These are phyloP conservation scores for Zalerion maritima DNA, from an alignment of 495 filamentous ascomycete genomes.

Conservation along the genomic window DNA sequence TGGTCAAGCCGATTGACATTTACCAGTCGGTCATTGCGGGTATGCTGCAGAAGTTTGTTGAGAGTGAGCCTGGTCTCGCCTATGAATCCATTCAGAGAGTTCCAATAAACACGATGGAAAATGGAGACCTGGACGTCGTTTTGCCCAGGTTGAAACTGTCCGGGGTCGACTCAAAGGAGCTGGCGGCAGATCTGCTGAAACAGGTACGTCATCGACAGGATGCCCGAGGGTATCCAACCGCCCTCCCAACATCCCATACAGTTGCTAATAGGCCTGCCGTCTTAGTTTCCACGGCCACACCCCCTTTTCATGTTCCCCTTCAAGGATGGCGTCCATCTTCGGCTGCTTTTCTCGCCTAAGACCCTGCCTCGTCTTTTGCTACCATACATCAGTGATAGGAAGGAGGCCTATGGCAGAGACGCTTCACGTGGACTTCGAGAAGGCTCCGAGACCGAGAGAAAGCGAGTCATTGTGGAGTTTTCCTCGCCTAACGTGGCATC, in stretches of 20 bases:
- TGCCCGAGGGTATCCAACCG: no score
- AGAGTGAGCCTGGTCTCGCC: slow-evolving; percentile 8
- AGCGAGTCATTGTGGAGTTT: slow-evolving; percentile 46
- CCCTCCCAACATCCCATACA: background rate
- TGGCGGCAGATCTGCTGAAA: slow-evolving; percentile 12
- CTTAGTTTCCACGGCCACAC: slow-evolving; percentile 15
- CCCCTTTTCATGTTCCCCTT: slow-evolving; percentile 18
- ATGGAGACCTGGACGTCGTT: slow-evolving; percentile 19
- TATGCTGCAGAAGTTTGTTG: slow-evolving; percentile 7
- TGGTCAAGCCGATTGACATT: slow-evolving; percentile 13
- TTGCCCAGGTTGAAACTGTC: slow-evolving; percentile 18
- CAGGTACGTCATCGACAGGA: slow-evolving; percentile 8
- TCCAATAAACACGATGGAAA: slow-evolving; percentile 12
- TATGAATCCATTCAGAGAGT: slow-evolving; percentile 16
- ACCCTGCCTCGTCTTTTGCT: slow-evolving; percentile 26
- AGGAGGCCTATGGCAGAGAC: slow-evolving; percentile 25
- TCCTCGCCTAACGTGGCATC: slow-evolving; percentile 67
- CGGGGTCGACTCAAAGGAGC: slow-evolving; percentile 9
- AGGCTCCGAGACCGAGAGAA: slow-evolving; percentile 15
- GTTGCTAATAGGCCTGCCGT: background rate
- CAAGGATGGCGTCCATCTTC: slow-evolving; percentile 16
- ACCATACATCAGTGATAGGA: slow-evolving; percentile 27
- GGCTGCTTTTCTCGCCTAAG: slow-evolving; percentile 22
- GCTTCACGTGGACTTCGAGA: slow-evolving; percentile 17
- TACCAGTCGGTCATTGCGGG: slow-evolving; percentile 12